Evolutionary conservation across 2,329 filamentous ascomycete species (phyloP).

Genomic region (Pestalotiopsis sp.): DNA sequence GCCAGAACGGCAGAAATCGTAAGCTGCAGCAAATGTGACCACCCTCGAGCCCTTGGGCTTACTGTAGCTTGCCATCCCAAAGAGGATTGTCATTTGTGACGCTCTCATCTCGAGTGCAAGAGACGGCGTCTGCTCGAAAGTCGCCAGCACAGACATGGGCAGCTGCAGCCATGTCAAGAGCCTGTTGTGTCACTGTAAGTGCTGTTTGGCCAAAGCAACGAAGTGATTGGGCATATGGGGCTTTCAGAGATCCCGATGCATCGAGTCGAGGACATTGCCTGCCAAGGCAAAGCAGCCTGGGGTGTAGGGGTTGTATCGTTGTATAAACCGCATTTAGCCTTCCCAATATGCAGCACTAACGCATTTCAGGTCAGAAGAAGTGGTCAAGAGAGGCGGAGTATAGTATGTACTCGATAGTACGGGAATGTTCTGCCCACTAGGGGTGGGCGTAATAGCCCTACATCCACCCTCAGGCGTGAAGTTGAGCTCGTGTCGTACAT

Average conservation of each 20-base stretch:
- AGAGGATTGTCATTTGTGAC: background rate
- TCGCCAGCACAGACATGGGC: background rate
- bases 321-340: background rate
- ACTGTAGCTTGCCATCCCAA: background rate
- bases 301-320: background rate
- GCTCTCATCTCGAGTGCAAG: background rate
- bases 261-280: background rate
- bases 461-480: background rate
- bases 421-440: background rate
- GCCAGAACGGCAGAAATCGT: background rate
- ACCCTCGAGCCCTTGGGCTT: background rate
- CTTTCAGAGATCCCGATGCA: background rate
- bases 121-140: background rate
- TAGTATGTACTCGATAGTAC: background rate
- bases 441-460: background rate
- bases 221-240: background rate
- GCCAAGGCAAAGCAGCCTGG: background rate
- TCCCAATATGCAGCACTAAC: background rate
- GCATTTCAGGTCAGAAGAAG: background rate
- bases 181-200: background rate
- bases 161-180: background rate
- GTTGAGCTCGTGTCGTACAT: background rate
- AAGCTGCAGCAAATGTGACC: slow-evolving; percentile 7
- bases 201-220: background rate
- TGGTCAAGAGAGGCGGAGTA: background rate